Base-by-base conservation (phyloP, 768 basidiomycete species). In the Coprinopsis marcescibilis region DNA sequence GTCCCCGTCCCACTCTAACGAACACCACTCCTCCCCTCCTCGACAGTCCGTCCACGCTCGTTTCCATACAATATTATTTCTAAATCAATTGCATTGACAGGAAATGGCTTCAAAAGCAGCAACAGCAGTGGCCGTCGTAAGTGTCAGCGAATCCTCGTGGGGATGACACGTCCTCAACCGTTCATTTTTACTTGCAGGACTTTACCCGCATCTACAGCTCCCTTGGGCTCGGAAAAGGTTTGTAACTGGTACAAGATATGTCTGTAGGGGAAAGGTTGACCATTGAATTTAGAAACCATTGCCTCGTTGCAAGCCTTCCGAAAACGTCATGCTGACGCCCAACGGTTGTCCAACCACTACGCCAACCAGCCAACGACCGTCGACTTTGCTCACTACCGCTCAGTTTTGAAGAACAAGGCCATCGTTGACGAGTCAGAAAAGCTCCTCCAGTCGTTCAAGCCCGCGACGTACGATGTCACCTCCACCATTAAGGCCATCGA, bases 391-490 rank as follows among this genome's bases (percentile, higher is more conserved):
- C 82, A 93, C 71, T 99, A 98, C 76, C 90, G 92, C 60, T 78
- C 84, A 23, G 67, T 91, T 26, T 70, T 99, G 53, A 95, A 92
- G 78, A 97, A 98, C 73, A 83, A 88, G 65, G 83, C 81, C 43
- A 76, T 98, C 53, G 83, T 97, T 44, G 86, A 90, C 57, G 89
- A 96, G 65, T 88, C 87, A 10, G 94, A 98, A 76, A 94, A 91
- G 70, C 65, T 85, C 43, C 65, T 96, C 57, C 82, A 75, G 51
- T 80, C 80, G 26, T 98, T 96, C 77, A 96, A 95, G 71, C 90
- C 96, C 27, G 84, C 91, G 43, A 86, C 89, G 2, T 97, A 97
- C 68, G 95, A 99, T 61, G 87, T 93, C 49, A 70, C 67, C 57
- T 75, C 88, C 45, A 89, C 94, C 66, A 63, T 96, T 68, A 95